Percentiles rank a stretch among this genome's conserved stretches.
Conservation (phyloP, 2,329 filamentous ascomycete species). For the Pseudogymnoascus sp. region DNA sequence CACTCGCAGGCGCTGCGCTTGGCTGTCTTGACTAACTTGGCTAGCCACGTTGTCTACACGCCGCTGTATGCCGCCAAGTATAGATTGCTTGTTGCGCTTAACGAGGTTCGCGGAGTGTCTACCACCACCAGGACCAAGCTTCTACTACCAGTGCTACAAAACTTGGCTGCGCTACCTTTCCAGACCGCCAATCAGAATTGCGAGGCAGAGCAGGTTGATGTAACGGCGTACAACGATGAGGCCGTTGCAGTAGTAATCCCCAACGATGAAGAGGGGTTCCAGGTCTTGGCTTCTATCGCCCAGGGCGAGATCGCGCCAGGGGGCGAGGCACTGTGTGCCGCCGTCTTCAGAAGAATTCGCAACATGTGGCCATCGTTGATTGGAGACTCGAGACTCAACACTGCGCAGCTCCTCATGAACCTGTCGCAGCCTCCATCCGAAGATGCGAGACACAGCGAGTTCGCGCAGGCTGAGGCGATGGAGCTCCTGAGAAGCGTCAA, state of each 20-base stretch:
- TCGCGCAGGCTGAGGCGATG: conserved; percentile 51
- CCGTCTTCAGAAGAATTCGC: conserved; percentile 60
- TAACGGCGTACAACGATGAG: conserved; percentile 41
- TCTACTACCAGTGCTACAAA: conserved; percentile 64
- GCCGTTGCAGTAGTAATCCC: conserved; percentile 45
- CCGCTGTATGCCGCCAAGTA: conserved; percentile 63
- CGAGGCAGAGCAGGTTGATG: conserved; percentile 38
- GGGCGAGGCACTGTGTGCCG: conserved; percentile 46
- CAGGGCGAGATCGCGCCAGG: conserved; percentile 34
- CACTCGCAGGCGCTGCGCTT: conserved; percentile 53
- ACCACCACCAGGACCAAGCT: conserved; percentile 60
- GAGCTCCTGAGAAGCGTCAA: conserved; percentile 65
- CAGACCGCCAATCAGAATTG: conserved; percentile 44
- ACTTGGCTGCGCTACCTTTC: conserved; percentile 54
- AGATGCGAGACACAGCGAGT: conserved; percentile 23
- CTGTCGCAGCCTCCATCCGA: conserved; percentile 40
- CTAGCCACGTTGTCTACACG: conserved; percentile 61
- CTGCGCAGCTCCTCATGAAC: conserved; percentile 55
- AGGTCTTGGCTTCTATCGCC: conserved; percentile 43
- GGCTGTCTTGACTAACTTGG: conserved; percentile 62
- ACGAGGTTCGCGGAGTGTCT: conserved; percentile 64
- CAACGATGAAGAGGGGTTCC: conserved; percentile 49
- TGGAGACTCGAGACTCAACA: conserved; percentile 47
- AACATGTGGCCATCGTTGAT: conserved; percentile 68
- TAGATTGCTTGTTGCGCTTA: conserved; percentile 62